phyloP scores from a whole-genome alignment of 129 eudicot genomes.

The Centella asiatica region DNA sequence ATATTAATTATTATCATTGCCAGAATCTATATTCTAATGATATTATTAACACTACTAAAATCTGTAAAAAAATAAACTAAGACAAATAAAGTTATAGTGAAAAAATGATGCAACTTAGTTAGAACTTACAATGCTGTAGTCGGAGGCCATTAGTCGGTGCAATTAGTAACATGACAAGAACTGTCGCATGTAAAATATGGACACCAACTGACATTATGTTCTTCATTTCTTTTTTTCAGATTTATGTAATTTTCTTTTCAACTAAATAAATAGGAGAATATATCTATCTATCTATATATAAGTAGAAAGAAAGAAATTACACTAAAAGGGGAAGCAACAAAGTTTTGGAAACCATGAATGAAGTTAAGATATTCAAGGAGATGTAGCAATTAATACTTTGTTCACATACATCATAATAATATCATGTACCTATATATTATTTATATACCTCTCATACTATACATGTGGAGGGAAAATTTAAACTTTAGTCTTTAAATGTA shows the following conservation, averaged over 20 bases:
- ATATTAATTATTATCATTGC: too few relatives aligned
- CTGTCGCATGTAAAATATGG: constrained; percentile 16
- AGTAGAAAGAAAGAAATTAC: too few relatives aligned
- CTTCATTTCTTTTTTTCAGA: constrained; percentile 22
- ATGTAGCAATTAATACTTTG: constrained; percentile 10
- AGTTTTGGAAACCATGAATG: constrained; percentile 6
- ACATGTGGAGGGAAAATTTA: too few relatives aligned
- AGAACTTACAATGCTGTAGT: constrained; percentile 30
- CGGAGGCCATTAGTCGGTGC: constrained; percentile 22
- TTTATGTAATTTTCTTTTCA: too few relatives aligned
- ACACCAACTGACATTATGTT: constrained; percentile 8
- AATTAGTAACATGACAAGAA: constrained; percentile 32
- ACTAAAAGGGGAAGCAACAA: constrained; percentile 1
- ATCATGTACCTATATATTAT: too few relatives aligned
- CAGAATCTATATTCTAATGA: too few relatives aligned
- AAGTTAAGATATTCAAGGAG: background rate
- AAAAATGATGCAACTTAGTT: background rate
- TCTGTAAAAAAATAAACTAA: too few relatives aligned
- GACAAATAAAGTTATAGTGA: too few relatives aligned
- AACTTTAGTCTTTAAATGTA: constrained; percentile 37
- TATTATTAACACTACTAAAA: too few relatives aligned
- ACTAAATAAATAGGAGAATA: constrained; percentile 10
- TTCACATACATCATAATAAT: too few relatives aligned
- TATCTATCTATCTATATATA: too few relatives aligned
- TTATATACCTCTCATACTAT: too few relatives aligned